A percentile compares a stretch with the other conserved stretches of the same genome.
Evolutionary conservation across 1,284 basidiomycete genomes (phyloP).

Genomic region (Erythrobasidium hasegawianum): DNA sequence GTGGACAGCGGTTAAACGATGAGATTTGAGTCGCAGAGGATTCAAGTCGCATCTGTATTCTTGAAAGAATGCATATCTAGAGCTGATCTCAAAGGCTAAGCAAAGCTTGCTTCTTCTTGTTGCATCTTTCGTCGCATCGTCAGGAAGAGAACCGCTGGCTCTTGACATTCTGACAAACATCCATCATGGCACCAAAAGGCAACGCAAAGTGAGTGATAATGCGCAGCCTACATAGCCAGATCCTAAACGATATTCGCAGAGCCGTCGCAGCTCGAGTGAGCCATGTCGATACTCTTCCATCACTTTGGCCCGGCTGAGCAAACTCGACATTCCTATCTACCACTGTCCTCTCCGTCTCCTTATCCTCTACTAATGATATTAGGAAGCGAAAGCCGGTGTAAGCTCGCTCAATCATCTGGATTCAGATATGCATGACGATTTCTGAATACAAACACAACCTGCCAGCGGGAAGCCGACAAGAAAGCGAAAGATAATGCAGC

Average conservation of each 20-base stretch:
- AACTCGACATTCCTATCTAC: neutral
- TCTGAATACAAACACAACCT: neutral
- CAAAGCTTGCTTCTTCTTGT: no score
- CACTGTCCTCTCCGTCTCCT: no score
- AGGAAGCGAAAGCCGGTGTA: constrained; percentile 34
- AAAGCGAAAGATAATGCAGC: constrained; percentile 22
- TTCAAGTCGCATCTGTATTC: no score
- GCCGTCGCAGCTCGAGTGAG: constrained; percentile 31
- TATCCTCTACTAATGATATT: no score
- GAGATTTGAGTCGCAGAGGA: no score
- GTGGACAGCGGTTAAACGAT: no score
- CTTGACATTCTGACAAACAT: no score
- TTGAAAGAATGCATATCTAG: no score
- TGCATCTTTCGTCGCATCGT: no score
- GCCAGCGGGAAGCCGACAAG: constrained; percentile 32
- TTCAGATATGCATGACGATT: neutral
- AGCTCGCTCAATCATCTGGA: neutral
- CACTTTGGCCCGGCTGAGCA: neutral
- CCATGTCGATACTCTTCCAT: neutral
- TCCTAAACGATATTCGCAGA: constrained; percentile 5
- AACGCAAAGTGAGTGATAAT: constrained; percentile 24
- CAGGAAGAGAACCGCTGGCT: no score
- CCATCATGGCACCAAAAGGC: constrained; percentile 30
- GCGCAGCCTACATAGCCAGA: neutral
- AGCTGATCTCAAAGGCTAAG: no score